These are phyloP conservation scores for Raphanus hybrid DNA, from an alignment of 441 rosid species.

Conservation along the genomic window DNA sequence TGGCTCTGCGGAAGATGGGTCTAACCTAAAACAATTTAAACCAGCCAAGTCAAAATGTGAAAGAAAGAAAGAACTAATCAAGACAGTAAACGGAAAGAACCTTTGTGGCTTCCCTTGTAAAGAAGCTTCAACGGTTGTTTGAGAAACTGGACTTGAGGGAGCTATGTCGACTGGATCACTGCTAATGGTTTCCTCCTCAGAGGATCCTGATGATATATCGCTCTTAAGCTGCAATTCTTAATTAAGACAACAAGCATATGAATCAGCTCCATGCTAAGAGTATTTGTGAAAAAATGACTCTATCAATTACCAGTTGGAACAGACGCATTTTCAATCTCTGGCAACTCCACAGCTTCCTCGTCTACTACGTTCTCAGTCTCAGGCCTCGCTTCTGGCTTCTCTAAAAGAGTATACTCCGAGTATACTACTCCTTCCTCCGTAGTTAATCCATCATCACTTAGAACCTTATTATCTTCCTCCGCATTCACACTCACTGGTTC, in stretches of 20 bases:
- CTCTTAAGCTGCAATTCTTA: conserved; percentile 67
- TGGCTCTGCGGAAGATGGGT: conserved; percentile 48
- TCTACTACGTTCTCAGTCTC: conserved; percentile 37
- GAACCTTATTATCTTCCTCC: conserved; percentile 38
- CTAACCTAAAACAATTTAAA: conserved; percentile 64
- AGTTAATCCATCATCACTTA: conserved; percentile 44
- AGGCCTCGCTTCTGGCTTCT: conserved; percentile 53
- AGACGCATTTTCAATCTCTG: conserved; percentile 31
- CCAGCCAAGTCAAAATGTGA: conserved; percentile 32
- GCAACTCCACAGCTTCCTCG: conserved; percentile 34
- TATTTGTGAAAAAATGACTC: conserved; percentile 19
- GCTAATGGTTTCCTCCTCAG: conserved; percentile 41
- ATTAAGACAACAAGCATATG: conserved; percentile 42
- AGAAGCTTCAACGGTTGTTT: conserved; percentile 46
- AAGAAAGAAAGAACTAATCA: conserved; percentile 25
- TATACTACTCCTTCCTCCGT: conserved; percentile 33
- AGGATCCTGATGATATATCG: conserved; percentile 35
- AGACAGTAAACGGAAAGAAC: conserved; percentile 42
- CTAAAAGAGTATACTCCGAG: conserved; percentile 58
- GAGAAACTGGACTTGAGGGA: conserved; percentile 43
- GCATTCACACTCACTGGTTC: conserved; percentile 43
- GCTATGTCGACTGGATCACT: conserved; percentile 34
- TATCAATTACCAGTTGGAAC: conserved; percentile 23
- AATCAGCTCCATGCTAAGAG: conserved; percentile 39
- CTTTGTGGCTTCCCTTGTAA: conserved; percentile 76